A percentile compares a stretch with the other conserved stretches of the same genome.
These are phyloP conservation scores for Hypoxylon crocopeplum DNA, from an alignment of 495 filamentous ascomycete species.

Conservation along the genomic window DNA sequence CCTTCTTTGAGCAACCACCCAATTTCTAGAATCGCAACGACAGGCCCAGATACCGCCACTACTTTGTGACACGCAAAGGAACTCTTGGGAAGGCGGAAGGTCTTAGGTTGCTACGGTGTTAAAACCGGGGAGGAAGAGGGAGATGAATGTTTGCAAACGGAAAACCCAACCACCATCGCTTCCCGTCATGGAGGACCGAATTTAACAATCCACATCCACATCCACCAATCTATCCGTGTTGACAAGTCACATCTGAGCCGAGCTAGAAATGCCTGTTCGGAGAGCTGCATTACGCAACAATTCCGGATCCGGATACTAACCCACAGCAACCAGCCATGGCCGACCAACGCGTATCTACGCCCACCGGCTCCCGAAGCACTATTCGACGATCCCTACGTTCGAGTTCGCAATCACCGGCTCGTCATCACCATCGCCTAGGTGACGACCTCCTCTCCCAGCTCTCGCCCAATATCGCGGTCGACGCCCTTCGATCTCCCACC, in stretches of 20 bases:
- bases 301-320: constrained; percentile 38
- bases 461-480: constrained; percentile 49
- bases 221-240: constrained; percentile 5
- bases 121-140: constrained; percentile 18
- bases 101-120: too few relatives aligned
- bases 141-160: constrained; percentile 25
- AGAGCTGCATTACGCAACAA: constrained; percentile 14
- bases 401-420: constrained; percentile 45
- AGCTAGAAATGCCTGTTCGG: constrained; percentile 26
- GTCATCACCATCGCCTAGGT: constrained; percentile 38
- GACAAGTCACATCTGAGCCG: constrained; percentile 20
- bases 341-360: constrained; percentile 35
- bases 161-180: constrained; percentile 8
- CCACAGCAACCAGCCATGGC: constrained; percentile 35
- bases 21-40: constrained; percentile 28
- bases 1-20: constrained; percentile 22
- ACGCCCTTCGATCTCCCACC: constrained; percentile 57
- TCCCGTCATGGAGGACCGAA: constrained; percentile 34
- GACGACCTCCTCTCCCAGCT: constrained; percentile 55
- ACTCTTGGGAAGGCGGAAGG: constrained; percentile 17
- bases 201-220: constrained; percentile 6
- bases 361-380: constrained; percentile 33
- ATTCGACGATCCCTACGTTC: constrained; percentile 36
- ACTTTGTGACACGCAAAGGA: constrained; percentile 19
- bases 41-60: constrained; percentile 18